Evolutionary conservation across 2,329 filamentous ascomycete genomes (phyloP).

Genomic region (Aspergillus niger): DNA sequence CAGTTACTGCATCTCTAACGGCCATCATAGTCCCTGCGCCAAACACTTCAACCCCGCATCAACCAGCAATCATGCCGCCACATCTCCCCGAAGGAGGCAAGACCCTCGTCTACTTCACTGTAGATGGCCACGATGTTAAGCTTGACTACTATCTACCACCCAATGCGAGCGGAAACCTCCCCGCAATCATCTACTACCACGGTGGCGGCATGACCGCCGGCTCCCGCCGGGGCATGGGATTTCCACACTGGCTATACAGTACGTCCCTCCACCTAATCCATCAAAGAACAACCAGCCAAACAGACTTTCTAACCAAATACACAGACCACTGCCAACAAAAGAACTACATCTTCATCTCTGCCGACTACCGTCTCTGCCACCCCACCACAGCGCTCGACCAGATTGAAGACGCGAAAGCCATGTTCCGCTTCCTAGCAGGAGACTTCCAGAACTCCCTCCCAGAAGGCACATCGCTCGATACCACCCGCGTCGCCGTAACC

Average conservation of each 20-base stretch:
- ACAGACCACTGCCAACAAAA: constrained; percentile 24
- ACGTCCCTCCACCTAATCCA: neutral
- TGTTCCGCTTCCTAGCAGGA: constrained; percentile 18
- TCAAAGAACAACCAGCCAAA: neutral
- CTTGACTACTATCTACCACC: constrained; percentile 24
- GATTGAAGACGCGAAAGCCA: constrained; percentile 22
- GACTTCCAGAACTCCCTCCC: constrained; percentile 15
- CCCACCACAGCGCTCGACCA: constrained; percentile 23
- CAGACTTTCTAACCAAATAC: neutral
- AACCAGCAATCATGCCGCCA: neutral
- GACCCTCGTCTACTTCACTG: constrained; percentile 23
- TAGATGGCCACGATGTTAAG: constrained; percentile 22
- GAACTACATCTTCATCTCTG: constrained; percentile 25
- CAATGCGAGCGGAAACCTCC: constrained; percentile 11
- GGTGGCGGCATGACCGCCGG: constrained; percentile 28
- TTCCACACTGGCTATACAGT: constrained; percentile 23
- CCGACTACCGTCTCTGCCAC: constrained; percentile 27
- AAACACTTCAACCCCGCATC: neutral
- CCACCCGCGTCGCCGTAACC: constrained; percentile 21
- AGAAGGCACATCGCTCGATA: constrained; percentile 13
- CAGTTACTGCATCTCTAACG: neutral
- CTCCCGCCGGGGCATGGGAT: constrained; percentile 15
- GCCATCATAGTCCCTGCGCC: neutral
- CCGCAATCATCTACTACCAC: constrained; percentile 27
- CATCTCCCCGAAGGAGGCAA: neutral